A percentile compares a stretch with the other conserved stretches of the same genome.
These are phyloP conservation scores for Cocos nucifera DNA, from an alignment of 176 grass and related monocot species.

Conservation along the genomic window DNA sequence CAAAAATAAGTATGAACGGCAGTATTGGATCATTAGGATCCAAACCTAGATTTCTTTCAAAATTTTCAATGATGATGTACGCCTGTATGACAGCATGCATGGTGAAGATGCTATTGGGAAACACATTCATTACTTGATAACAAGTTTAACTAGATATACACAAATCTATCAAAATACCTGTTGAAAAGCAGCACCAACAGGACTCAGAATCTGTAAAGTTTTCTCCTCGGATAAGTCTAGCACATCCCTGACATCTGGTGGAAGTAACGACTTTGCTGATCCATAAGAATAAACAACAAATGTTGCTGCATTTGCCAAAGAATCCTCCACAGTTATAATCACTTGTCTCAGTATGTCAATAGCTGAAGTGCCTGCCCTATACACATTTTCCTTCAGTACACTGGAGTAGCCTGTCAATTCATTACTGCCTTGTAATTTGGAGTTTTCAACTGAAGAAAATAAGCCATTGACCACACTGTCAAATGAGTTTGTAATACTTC, in stretches of 20 bases:
- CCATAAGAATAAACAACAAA: slow-evolving; percentile 68
- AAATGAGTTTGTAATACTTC: slow-evolving; percentile 47
- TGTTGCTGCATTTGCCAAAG: slow-evolving; percentile 42
- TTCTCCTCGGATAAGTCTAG: slow-evolving; percentile 82
- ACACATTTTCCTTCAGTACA: slow-evolving; percentile 45
- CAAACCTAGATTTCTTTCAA: slow-evolving; percentile 86
- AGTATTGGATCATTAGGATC: slow-evolving; percentile 82
- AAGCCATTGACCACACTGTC: slow-evolving; percentile 33
- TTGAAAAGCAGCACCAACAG: slow-evolving; percentile 61
- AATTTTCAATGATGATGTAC: slow-evolving; percentile 46
- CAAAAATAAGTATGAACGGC: slow-evolving; percentile 58
- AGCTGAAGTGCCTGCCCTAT: slow-evolving; percentile 35
- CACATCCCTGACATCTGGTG: slow-evolving; percentile 56
- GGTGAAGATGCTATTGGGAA: not conserved
- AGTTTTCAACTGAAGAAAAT: slow-evolving; percentile 37
- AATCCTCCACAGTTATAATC: slow-evolving; percentile 50
- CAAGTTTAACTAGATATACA: not conserved
- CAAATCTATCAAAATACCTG: slow-evolving; percentile 37
- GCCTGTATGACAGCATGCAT: slow-evolving; percentile 34
- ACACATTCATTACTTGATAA: no score
- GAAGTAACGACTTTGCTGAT: slow-evolving; percentile 59
- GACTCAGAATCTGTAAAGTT: slow-evolving; percentile 37
- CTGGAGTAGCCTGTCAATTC: slow-evolving; percentile 30
- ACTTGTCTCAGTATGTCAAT: slow-evolving; percentile 53
- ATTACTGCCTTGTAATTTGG: slow-evolving; percentile 47